Percentiles rank a stretch among this genome's conserved stretches.
phyloP scores from a whole-genome alignment of 1,139 yeast species.

The Pichia sp. region DNA sequence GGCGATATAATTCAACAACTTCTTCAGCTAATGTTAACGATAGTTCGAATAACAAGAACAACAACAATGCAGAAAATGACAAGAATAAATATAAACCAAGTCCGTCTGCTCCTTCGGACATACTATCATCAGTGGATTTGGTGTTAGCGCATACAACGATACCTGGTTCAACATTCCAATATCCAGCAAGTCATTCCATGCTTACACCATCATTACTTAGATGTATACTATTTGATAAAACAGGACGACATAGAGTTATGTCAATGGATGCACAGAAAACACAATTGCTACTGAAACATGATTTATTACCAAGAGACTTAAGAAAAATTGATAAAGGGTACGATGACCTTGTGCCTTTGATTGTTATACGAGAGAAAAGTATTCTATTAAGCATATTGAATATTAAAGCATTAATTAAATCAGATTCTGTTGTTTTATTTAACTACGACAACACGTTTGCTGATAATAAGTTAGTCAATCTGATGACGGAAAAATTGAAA shows the following conservation, averaged over 20 bases:
- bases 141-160: slow-evolving; percentile 16
- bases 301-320: slow-evolving; percentile 76
- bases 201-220: slow-evolving; percentile 29
- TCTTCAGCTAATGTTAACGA: not conserved
- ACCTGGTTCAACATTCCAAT: slow-evolving; percentile 8
- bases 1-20: not conserved
- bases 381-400: slow-evolving; percentile 80
- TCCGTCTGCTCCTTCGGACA: slow-evolving; percentile 3
- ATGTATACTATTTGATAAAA: slow-evolving; percentile 76
- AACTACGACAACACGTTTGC: slow-evolving; percentile 63
- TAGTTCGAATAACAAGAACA: not conserved
- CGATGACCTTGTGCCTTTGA: slow-evolving; percentile 86
- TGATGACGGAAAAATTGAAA: slow-evolving; percentile 73
- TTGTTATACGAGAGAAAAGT: slow-evolving; percentile 74
- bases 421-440: slow-evolving; percentile 78
- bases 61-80: not conserved
- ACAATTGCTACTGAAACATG: slow-evolving; percentile 71
- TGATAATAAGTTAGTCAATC: slow-evolving; percentile 76
- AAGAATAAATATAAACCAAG: not conserved
- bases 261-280: slow-evolving; percentile 78
- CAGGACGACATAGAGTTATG: slow-evolving; percentile 72
- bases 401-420: slow-evolving; percentile 81
- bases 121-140: slow-evolving; percentile 12
- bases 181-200: slow-evolving; percentile 6
- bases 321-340: slow-evolving; percentile 87